Conservation (phyloP, 257 asterid genomes). For the Eucommia ulmoides region DNA sequence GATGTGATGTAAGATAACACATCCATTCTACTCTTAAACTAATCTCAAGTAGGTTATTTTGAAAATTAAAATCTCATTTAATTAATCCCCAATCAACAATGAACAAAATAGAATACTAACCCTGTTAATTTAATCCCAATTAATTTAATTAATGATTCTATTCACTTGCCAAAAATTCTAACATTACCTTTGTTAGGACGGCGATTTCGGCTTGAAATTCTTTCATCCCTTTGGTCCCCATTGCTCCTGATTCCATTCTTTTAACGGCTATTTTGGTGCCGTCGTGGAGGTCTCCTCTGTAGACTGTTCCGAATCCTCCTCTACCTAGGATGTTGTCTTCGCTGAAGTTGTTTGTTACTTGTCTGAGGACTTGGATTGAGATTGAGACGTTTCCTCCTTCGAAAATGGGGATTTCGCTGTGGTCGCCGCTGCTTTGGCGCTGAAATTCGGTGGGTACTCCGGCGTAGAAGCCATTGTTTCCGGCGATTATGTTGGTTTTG, state of each 20-base stretch:
- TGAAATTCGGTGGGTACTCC: slow-evolving; percentile 44
- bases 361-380: slow-evolving; percentile 69
- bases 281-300: slow-evolving; percentile 80
- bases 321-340: slow-evolving; percentile 63
- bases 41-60: too few relatives aligned
- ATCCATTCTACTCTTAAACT: too few relatives aligned
- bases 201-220: slow-evolving; percentile 94
- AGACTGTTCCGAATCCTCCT: slow-evolving; percentile 90
- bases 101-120: too few relatives aligned
- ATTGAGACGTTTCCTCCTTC: slow-evolving; percentile 72
- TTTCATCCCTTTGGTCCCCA: slow-evolving; percentile 86
- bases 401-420: slow-evolving; percentile 44
- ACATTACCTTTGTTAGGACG: slow-evolving; percentile 89
- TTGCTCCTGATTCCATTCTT: slow-evolving; percentile 81
- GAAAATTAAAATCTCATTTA: too few relatives aligned
- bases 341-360: slow-evolving; percentile 71
- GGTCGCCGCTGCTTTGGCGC: slow-evolving; percentile 77
- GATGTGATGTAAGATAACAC: too few relatives aligned
- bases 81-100: too few relatives aligned
- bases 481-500: slow-evolving; percentile 21
- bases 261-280: slow-evolving; percentile 95
- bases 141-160: too few relatives aligned
- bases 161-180: too few relatives aligned
- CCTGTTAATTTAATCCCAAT: too few relatives aligned
- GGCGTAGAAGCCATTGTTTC: slow-evolving; percentile 28